A percentile compares a stretch with the other conserved stretches of the same genome.
Conservation (phyloP, 169 alveolate genomes). For the Miamiensis avidus region DNA sequence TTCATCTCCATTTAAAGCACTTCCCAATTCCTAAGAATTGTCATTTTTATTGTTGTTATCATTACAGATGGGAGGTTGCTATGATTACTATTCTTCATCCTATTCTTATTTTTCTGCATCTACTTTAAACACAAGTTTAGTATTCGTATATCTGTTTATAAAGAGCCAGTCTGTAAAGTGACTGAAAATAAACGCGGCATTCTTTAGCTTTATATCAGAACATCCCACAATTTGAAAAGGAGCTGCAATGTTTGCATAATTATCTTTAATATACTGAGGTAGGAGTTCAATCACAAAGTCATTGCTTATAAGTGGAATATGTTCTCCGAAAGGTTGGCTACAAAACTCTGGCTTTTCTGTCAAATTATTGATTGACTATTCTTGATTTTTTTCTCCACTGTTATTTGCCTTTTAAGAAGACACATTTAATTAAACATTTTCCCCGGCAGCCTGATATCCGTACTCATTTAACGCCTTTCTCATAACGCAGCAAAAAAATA, state of each 20-base stretch:
- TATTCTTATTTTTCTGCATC: background rate
- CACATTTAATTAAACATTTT: background rate
- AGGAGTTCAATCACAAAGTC: background rate
- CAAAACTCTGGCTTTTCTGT: background rate
- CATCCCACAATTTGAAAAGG: background rate
- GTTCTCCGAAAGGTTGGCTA: background rate
- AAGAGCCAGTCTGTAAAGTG: background rate
- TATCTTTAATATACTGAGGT: background rate
- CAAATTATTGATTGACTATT: background rate
- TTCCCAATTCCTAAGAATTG: too few species aligned
- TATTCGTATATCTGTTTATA: background rate
- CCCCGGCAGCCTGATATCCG: background rate
- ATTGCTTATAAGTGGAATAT: background rate
- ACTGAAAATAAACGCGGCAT: background rate
- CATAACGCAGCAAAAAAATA: conserved; percentile 16
- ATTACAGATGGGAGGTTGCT: too few species aligned
- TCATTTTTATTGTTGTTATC: too few species aligned
- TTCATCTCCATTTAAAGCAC: too few species aligned
- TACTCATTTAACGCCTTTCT: conserved; percentile 23
- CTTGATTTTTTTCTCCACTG: background rate
- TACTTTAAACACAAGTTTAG: background rate
- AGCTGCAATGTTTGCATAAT: background rate
- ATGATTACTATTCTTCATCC: background rate
- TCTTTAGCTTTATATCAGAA: background rate
- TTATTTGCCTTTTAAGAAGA: background rate